A percentile compares a stretch with the other conserved stretches of the same genome.
Conservation (phyloP, 2,329 filamentous ascomycete species). For the Apiospora phragmitis region DNA sequence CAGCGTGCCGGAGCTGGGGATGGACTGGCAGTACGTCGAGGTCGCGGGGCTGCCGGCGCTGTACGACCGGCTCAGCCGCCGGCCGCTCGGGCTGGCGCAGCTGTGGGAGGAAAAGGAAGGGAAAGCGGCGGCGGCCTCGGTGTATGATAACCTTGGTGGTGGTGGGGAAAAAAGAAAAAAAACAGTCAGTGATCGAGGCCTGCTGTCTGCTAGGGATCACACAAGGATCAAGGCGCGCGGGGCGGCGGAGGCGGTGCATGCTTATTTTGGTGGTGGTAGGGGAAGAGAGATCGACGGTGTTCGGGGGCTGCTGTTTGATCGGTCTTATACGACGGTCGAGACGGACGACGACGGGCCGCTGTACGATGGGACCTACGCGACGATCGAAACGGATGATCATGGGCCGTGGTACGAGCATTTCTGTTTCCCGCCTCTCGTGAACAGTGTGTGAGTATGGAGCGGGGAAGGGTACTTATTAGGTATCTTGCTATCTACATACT, state of each 20-base stretch:
- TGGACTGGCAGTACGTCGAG: not conserved
- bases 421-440: not conserved
- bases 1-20: not conserved
- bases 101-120: not conserved
- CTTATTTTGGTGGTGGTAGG: too few species aligned
- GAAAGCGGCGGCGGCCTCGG: not conserved
- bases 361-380: too few species aligned
- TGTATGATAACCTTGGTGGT: not conserved
- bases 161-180: too few species aligned
- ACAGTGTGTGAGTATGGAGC: not conserved
- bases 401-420: not conserved
- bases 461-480: not conserved
- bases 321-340: not conserved
- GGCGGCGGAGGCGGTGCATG: too few species aligned
- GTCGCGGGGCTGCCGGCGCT: not conserved
- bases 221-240: too few species aligned
- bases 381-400: not conserved
- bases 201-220: too few species aligned
- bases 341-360: not conserved
- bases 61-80: not conserved
- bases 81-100: not conserved
- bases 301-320: too few species aligned
- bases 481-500: not conserved
- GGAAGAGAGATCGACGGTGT: not conserved
- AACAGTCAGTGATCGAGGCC: too few species aligned